Base-by-base conservation (phyloP, 805 yeast species). In the Spathaspora sp. region DNA sequence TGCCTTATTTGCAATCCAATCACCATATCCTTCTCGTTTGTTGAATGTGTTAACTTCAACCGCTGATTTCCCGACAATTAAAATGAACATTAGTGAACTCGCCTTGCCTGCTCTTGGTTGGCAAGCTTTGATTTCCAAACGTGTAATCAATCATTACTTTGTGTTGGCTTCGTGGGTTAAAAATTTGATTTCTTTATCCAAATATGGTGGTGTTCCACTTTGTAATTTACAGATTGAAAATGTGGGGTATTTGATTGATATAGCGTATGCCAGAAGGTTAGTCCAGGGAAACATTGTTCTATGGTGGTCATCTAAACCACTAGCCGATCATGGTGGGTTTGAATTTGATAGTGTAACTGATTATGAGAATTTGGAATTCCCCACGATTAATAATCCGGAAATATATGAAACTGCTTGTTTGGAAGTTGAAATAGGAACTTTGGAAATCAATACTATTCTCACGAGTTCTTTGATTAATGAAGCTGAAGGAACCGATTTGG, bases 291-390 rank as follows among this genome's bases (percentile, higher is more conserved):
- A 83, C 53, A 80, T 88, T 42, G 86, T 93, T 5, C 70, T 96
- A 29, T 94, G 99, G 98, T 94, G 99, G 98, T 88, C 96, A 0
- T 81, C 85, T 3, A 76, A 77, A 17, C 87, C 93, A 0, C 67
- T 79, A 44, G 93, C 97, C 0, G 97, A 90, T 61, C 85, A 81
- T 60, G 97, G 97, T 29, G 97, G 96, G 0, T 62, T 72, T 43
- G 92, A 90, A 64, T 80, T 78, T 58, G 94, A 87, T 60, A 73
- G 70, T 9, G 56, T 73, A 19, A 70, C 74, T 19, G 83, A 82
- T 52, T 87, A 82, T 52, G 86, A 83, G 49, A 71, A 68, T 35
- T 70, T 85, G 44, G 83, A 81, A 35, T 85, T 89, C 57, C 92
- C 96, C 12, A 76, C 77, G 1, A 80, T 89, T 53, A 89, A 87